Conservation (phyloP, 1,284 basidiomycete species). For the Cryptococcus sp. region DNA sequence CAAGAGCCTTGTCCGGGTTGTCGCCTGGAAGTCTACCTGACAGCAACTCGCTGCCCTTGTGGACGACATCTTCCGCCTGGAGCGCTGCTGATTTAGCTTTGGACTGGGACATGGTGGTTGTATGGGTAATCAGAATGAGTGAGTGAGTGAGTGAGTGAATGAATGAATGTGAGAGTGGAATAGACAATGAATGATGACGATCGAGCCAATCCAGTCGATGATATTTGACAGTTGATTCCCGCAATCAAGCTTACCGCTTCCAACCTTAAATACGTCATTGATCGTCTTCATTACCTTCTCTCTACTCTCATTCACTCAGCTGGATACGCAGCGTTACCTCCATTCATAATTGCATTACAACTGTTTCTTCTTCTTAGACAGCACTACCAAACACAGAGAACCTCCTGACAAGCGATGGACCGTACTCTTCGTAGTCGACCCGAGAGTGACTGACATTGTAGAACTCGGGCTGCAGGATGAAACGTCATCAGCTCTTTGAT, state of each 20-base stretch:
- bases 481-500: background rate
- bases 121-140: no score
- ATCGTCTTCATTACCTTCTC: no score
- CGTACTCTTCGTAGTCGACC: conserved; percentile 95
- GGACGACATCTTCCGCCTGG: conserved; percentile 21
- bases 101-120: background rate
- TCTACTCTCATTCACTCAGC: no score
- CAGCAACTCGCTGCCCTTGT: conserved; percentile 17
- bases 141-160: background rate
- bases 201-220: no score
- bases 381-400: conserved; percentile 94
- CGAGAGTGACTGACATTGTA: conserved; percentile 97
- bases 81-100: background rate
- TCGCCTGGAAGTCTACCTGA: conserved; percentile 21
- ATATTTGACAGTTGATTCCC: no score
- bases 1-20: conserved; percentile 18
- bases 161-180: background rate
- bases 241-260: no score
- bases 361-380: conserved; percentile 55
- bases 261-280: no score
- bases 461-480: conserved; percentile 76
- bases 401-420: conserved; percentile 90
- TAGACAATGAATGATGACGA: no score
- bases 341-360: background rate
- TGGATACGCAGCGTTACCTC: background rate